Evolutionary conservation across 345 rosid genomes (phyloP).

Genomic region (Lumnitzera littorea): DNA sequence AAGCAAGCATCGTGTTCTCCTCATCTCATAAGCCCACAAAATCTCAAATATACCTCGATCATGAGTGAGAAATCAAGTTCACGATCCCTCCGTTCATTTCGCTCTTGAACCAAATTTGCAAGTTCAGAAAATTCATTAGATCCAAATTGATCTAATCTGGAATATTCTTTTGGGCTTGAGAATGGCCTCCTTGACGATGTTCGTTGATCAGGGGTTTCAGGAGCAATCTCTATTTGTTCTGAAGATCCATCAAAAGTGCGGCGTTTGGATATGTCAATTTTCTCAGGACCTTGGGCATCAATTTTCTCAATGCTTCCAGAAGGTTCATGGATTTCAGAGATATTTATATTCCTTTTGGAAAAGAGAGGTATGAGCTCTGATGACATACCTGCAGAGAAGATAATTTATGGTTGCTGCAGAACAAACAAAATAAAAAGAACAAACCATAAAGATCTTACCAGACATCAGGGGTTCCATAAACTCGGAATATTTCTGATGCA

Average conservation of each 20-base stretch:
- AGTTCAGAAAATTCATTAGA: constrained; percentile 13
- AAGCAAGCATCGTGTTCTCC: not conserved
- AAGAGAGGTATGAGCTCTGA: constrained; percentile 42
- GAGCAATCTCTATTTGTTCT: constrained; percentile 46
- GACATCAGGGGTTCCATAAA: constrained; percentile 52
- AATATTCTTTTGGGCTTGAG: constrained; percentile 21
- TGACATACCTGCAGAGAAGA: constrained; percentile 36
- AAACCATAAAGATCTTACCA: constrained; percentile 32
- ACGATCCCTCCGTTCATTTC: constrained; percentile 17
- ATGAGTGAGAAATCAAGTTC: constrained; percentile 30
- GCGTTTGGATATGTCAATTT: constrained; percentile 9
- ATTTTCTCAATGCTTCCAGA: not conserved
- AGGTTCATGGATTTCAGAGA: constrained; percentile 13
- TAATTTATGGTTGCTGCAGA: constrained; percentile 16
- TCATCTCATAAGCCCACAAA: not conserved
- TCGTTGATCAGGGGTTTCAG: constrained; percentile 51
- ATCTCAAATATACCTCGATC: constrained; percentile 28
- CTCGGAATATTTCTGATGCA: constrained; percentile 19
- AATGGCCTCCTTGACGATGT: constrained; percentile 30
- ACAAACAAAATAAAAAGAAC: not conserved
- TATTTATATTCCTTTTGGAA: constrained; percentile 16
- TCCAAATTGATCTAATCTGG: constrained; percentile 15
- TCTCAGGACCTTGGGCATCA: constrained; percentile 5
- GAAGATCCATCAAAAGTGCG: constrained; percentile 8
- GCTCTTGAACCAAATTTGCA: constrained; percentile 15